phyloP scores from a whole-genome alignment of 164 flowering plant species.

The Cinnamomum chago region DNA sequence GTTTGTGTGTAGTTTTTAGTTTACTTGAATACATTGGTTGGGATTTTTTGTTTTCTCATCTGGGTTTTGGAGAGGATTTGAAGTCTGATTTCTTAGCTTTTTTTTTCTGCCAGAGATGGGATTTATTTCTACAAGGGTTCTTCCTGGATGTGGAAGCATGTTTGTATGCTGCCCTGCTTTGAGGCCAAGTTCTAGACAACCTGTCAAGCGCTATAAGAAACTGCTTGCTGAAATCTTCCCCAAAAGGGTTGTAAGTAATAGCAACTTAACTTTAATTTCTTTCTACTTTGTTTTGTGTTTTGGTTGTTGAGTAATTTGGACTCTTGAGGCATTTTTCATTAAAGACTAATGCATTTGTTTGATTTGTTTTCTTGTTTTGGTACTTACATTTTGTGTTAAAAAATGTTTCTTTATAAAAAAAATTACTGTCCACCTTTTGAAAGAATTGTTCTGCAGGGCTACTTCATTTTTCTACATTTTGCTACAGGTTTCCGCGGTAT shows the following conservation, averaged over 20 bases:
- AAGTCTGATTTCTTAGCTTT: background rate
- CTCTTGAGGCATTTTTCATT: background rate
- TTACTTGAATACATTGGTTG: background rate
- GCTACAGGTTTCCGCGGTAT: too few relatives aligned
- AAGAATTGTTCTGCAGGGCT: too few relatives aligned
- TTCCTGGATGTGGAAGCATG: conserved; percentile 86
- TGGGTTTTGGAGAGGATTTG: background rate
- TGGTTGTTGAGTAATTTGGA: background rate
- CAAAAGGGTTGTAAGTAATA: conserved; percentile 53
- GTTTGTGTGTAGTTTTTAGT: too few relatives aligned
- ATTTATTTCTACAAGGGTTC: conserved; percentile 69
- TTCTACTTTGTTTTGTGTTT: background rate
- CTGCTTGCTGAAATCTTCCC: conserved; percentile 87
- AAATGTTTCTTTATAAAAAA: background rate
- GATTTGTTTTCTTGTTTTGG: background rate
- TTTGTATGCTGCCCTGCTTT: conserved; percentile 92
- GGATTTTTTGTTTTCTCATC: background rate
- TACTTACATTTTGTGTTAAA: background rate
- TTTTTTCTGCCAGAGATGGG: conserved; percentile 57
- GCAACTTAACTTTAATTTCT: background rate
- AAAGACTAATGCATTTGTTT: background rate
- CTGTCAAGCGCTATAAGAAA: conserved; percentile 91
- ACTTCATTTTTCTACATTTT: too few relatives aligned
- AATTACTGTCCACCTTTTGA: too few relatives aligned
- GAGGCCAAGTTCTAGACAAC: conserved; percentile 90